Percentiles rank a stretch among this genome's conserved stretches.
These are phyloP conservation scores for Meyerozyma athensensis DNA, from an alignment of 1,139 yeast species.

Conservation along the genomic window DNA sequence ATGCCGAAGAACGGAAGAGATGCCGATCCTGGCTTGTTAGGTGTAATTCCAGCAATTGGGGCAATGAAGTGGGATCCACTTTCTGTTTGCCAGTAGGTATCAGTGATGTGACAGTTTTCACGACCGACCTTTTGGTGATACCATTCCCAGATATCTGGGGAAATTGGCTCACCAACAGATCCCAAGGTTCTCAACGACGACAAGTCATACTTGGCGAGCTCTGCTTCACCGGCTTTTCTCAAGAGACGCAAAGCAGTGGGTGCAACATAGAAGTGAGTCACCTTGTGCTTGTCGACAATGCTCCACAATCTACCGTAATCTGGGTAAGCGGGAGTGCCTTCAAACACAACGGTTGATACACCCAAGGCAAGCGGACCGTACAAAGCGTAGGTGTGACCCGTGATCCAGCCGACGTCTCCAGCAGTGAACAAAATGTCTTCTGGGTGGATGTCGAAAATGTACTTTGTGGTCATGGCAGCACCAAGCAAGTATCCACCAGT, in stretches of 20 bases:
- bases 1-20: slow-evolving; percentile 96
- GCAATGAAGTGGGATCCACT: slow-evolving; percentile 95
- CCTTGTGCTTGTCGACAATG: slow-evolving; percentile 87
- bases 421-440: slow-evolving; percentile 92
- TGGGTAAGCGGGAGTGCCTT: slow-evolving; percentile 98
- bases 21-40: slow-evolving; percentile 97
- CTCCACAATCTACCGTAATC: slow-evolving; percentile 97
- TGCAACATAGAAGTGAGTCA: slow-evolving; percentile 96
- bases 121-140: slow-evolving; percentile 90
- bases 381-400: slow-evolving; percentile 94
- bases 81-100: slow-evolving; percentile 99
- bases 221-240: slow-evolving; percentile 88
- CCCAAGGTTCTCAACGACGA: slow-evolving; percentile 92
- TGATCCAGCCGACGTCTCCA: slow-evolving; percentile 99
- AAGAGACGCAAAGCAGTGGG: slow-evolving; percentile 96
- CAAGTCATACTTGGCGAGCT: slow-evolving; percentile 80
- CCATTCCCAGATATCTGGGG: slow-evolving; percentile 99
- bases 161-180: slow-evolving; percentile 98
- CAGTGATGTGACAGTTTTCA: slow-evolving; percentile 79
- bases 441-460: slow-evolving; percentile 86
- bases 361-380: slow-evolving; percentile 92
- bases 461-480: slow-evolving; percentile 90
- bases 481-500: slow-evolving; percentile 94
- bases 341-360: slow-evolving; percentile 87
- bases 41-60: slow-evolving; percentile 90